Conservation (phyloP, 306 rosid genomes). For the Cicer bijugum region DNA sequence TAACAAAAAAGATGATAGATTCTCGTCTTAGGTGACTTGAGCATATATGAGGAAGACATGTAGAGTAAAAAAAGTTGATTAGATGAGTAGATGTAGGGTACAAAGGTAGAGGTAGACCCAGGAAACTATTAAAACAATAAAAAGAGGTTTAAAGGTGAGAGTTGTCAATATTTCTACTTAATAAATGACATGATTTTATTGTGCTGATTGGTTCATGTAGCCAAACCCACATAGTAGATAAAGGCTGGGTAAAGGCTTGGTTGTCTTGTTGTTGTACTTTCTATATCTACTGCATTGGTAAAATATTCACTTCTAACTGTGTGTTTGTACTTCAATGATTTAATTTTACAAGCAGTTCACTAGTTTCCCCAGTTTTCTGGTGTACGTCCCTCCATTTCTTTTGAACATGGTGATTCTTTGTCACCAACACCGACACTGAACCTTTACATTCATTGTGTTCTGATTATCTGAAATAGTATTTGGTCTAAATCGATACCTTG, state of each 20-base stretch:
- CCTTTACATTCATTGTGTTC: background rate
- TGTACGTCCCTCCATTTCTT: slow-evolving; percentile 13
- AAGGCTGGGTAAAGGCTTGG: background rate
- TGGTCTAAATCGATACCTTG: slow-evolving; percentile 6
- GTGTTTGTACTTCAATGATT: slow-evolving; percentile 4
- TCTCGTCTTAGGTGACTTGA: background rate
- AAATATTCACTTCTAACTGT: slow-evolving; percentile 8
- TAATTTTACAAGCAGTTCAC: background rate
- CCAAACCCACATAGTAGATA: background rate
- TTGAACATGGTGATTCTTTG: background rate
- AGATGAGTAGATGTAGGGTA: background rate
- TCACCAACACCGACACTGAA: background rate
- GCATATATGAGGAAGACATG: too few relatives aligned
- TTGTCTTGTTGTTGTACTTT: slow-evolving; percentile 5
- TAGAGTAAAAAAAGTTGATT: background rate
- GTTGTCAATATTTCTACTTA: background rate
- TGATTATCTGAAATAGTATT: background rate
- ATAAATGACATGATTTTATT: background rate
- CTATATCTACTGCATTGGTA: background rate
- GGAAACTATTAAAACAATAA: background rate
- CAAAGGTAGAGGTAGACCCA: background rate
- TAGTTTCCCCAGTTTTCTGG: background rate
- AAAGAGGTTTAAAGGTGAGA: background rate
- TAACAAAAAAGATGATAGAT: background rate
- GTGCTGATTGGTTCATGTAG: background rate